A percentile compares a stretch with the other conserved stretches of the same genome.
Conservation (phyloP, 176 grass and related monocot genomes). For the Tillandsia leiboldiana region DNA sequence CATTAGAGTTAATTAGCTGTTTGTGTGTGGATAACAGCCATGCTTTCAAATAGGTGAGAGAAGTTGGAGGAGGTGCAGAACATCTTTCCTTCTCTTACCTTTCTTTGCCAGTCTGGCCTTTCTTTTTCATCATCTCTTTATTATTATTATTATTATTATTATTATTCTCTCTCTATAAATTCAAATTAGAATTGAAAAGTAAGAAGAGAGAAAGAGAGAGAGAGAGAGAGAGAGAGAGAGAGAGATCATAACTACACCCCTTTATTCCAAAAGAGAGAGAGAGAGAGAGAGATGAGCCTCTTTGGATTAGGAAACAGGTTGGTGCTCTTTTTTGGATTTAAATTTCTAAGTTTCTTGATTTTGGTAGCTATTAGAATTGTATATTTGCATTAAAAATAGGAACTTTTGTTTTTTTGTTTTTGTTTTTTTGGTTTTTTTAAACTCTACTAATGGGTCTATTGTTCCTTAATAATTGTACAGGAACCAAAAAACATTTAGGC, state of each 20-base stretch:
- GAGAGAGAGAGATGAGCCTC: conserved; percentile 42
- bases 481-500: conserved; percentile 87
- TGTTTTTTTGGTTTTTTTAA: not conserved
- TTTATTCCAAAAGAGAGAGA: conserved; percentile 3
- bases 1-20: conserved; percentile 16
- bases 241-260: conserved; percentile 10
- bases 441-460: not conserved
- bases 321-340: not conserved
- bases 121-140: not conserved
- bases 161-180: conserved; percentile 9
- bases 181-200: not conserved
- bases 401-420: not conserved
- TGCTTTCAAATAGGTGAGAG: not conserved
- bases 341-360: not conserved
- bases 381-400: not conserved
- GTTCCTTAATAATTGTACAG: conserved; percentile 16
- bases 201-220: not conserved
- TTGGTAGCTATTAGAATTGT: not conserved
- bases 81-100: not conserved
- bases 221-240: not conserved
- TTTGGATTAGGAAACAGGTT: conserved; percentile 64
- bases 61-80: conserved; percentile 9
- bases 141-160: no score
- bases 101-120: conserved; percentile 26
- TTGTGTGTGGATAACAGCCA: conserved; percentile 21